phyloP scores from a whole-genome alignment of 768 basidiomycete species.

The Pleurotus ostreatus region DNA sequence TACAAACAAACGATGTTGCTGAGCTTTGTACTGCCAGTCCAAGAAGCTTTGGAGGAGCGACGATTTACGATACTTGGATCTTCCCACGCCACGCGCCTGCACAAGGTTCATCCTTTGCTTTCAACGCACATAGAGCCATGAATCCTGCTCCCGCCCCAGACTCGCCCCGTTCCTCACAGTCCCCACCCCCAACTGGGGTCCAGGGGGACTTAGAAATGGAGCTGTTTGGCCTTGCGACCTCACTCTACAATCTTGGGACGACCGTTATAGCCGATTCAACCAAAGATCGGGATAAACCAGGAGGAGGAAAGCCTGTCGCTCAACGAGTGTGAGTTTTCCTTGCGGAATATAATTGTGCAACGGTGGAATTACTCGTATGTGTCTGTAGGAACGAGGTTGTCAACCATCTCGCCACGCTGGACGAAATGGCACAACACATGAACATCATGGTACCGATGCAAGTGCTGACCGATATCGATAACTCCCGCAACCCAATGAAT shows the following conservation, averaged over 20 bases:
- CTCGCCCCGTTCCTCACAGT: conserved; percentile 71
- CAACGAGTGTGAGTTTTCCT: conserved; percentile 54
- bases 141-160: conserved; percentile 40
- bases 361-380: neutral
- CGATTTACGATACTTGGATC: no score
- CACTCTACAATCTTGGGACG: conserved; percentile 76
- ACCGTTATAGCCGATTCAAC: conserved; percentile 82
- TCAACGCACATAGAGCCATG: no score
- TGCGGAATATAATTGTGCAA: neutral
- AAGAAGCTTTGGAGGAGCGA: no score
- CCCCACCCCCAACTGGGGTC: conserved; percentile 60
- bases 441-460: conserved; percentile 71
- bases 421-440: conserved; percentile 61
- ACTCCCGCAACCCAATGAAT: conserved; percentile 75
- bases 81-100: no score
- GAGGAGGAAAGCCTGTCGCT: conserved; percentile 74
- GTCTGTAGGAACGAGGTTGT: conserved; percentile 68
- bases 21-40: no score
- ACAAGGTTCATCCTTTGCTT: no score
- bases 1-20: no score
- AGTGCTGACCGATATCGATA: conserved; percentile 76
- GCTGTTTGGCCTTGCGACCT: conserved; percentile 70
- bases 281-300: conserved; percentile 71
- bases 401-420: conserved; percentile 58
- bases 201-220: conserved; percentile 79